A percentile compares a stretch with the other conserved stretches of the same genome.
These are phyloP conservation scores for Dalbergia cochinchinensis DNA, from an alignment of 306 rosid species.

Conservation along the genomic window DNA sequence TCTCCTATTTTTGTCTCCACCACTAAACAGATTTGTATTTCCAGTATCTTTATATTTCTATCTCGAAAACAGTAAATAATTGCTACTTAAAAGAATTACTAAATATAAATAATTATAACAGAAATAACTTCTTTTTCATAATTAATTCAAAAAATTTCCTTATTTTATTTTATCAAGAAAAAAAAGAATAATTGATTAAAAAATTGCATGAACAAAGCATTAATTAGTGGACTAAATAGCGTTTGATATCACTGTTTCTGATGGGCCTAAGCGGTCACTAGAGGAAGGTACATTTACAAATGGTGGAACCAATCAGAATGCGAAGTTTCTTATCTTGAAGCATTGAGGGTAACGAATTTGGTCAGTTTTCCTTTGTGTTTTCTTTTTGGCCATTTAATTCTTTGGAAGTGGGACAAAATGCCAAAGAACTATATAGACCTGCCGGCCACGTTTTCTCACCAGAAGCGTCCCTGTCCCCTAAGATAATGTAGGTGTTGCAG, in stretches of 20 bases:
- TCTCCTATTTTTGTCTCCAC: too few relatives aligned
- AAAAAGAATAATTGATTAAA: too few relatives aligned
- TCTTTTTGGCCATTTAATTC: background rate
- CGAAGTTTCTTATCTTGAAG: background rate
- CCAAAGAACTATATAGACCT: background rate
- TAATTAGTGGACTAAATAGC: background rate
- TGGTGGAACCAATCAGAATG: background rate
- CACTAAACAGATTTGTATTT: too few relatives aligned
- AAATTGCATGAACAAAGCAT: background rate
- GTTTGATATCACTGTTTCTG: background rate
- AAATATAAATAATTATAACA: too few relatives aligned
- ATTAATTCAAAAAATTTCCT: too few relatives aligned
- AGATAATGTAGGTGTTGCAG: background rate
- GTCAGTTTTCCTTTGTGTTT: background rate
- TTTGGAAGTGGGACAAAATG: background rate
- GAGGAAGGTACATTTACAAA: background rate
- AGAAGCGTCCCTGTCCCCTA: slow-evolving; percentile 16
- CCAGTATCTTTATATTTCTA: too few relatives aligned
- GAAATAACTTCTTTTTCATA: too few relatives aligned
- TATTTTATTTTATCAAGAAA: too few relatives aligned
- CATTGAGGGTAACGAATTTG: slow-evolving; percentile 12
- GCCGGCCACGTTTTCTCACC: background rate
- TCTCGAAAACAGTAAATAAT: too few relatives aligned
- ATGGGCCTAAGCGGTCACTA: background rate
- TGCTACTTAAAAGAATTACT: too few relatives aligned